Evolutionary conservation across 345 rosid genomes (phyloP), one percentile per base, ranked within the genome.

Genomic region (Nasturtium officinale): DNA sequence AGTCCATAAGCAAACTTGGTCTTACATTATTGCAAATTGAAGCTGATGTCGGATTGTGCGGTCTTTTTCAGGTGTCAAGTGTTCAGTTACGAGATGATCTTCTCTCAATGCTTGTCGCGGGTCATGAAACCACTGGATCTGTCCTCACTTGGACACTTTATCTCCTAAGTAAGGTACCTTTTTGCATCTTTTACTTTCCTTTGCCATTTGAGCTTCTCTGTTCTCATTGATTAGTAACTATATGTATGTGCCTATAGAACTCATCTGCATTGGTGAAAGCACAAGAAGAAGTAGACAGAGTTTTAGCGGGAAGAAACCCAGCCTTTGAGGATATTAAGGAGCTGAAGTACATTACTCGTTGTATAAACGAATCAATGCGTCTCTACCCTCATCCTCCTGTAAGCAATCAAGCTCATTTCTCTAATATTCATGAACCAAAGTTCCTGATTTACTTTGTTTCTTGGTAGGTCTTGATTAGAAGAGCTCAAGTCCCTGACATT

Each of bases 351-450:
- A 50, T 91, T 71, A 90, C 85, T 32, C 84, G 96, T 52, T 94
- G 97, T 86, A 87, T 94, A 71, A 88, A 82, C 8, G 96, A 94
- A 85, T 94, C 98, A 17, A 61, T 94, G 81, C 97, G 97, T 58
- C 87, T 94, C 17, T 94, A 89, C 62, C 98, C 98, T 35, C 98
- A 94, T 78, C 98, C 98, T 76, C 98, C 96, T 72, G 98, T 91
- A 86, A 74, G 93, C 80, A 78, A 73, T n/a, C 37, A 67, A 29
- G 2, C 61, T 81, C 42, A 48, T 3, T 13, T 46, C 62, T 60
- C 51, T 25, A 20, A 15, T 16, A 33, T 58, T 60, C 55, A 20
- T 71, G 54, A 77, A 35, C 32, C 40, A 13, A 26, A n/a, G 23
- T 35, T 26, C 18, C 35, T 55, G 35, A 53, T 76, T 76, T 16